Conservation (phyloP, 2,329 filamentous ascomycete species). For the Diaporthe sp. region DNA sequence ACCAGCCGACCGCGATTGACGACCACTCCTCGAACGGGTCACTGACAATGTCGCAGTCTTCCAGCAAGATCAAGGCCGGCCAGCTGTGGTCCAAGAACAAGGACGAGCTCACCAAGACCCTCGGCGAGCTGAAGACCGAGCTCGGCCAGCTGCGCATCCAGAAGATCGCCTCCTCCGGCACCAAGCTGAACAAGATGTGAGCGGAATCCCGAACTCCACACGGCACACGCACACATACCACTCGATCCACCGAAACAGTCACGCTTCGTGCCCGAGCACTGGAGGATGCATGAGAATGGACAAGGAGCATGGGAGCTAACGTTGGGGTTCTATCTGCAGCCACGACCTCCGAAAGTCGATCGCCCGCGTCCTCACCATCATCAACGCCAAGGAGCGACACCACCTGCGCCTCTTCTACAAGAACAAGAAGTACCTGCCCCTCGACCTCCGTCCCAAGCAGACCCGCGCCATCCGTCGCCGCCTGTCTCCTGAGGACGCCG, state of each 20-base stretch:
- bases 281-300: constrained; percentile 25
- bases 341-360: constrained; percentile 99
- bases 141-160: constrained; percentile 96
- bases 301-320: constrained; percentile 41
- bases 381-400: constrained; percentile 99
- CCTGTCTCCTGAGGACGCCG: constrained; percentile 91
- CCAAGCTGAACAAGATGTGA: constrained; percentile 98
- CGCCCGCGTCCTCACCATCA: constrained; percentile 97
- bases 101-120: constrained; percentile 96
- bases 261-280: not conserved
- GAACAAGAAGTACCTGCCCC: constrained; percentile 99
- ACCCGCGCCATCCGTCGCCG: constrained; percentile 97
- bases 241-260: constrained; percentile 19
- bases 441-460: constrained; percentile 98
- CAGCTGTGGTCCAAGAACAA: constrained; percentile 99
- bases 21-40: not conserved
- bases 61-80: constrained; percentile 89
- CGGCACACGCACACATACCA: constrained; percentile 16
- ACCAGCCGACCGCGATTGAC: constrained; percentile 28
- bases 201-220: constrained; percentile 50
- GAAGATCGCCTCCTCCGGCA: constrained; percentile 95
- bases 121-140: constrained; percentile 95
- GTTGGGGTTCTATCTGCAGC: constrained; percentile 64
- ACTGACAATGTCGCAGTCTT: constrained; percentile 63
- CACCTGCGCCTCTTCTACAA: constrained; percentile 99